Conservation (phyloP, 805 yeast genomes). For the Lipomyces chichibuensis region DNA sequence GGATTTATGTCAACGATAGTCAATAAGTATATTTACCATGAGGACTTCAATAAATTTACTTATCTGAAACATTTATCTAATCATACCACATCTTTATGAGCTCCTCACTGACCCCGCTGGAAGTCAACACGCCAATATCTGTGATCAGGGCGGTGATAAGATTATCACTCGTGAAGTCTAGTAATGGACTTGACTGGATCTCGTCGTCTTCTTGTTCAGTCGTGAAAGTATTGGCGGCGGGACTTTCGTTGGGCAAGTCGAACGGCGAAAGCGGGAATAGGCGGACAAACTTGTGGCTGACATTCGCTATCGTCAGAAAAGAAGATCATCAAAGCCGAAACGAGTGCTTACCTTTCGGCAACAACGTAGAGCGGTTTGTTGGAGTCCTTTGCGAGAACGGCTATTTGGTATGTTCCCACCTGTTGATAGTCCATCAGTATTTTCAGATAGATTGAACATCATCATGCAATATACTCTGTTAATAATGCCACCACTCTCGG, state of each 20-base stretch:
- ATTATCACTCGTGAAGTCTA: slow-evolving; percentile 96
- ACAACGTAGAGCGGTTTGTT: slow-evolving; percentile 93
- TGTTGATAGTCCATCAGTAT: slow-evolving; percentile 19
- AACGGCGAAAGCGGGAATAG: slow-evolving; percentile 92
- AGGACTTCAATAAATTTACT: too few species aligned
- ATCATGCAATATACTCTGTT: slow-evolving; percentile 56
- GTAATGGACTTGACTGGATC: slow-evolving; percentile 54
- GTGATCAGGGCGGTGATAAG: slow-evolving; percentile 94
- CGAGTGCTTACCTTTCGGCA: slow-evolving; percentile 58
- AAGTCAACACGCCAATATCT: slow-evolving; percentile 94
- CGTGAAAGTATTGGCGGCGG: slow-evolving; percentile 20
- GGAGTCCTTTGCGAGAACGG: slow-evolving; percentile 85
- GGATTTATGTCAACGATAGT: not conserved
- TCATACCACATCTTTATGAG: slow-evolving; percentile 77
- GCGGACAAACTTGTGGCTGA: slow-evolving; percentile 88
- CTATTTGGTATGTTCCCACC: slow-evolving; percentile 91
- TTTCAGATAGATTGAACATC: not conserved
- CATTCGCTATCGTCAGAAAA: not conserved
- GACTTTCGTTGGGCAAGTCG: slow-evolving; percentile 68
- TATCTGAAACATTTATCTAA: not conserved
- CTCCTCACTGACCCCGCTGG: slow-evolving; percentile 98
- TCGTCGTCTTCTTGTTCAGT: slow-evolving; percentile 38
- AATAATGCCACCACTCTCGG: slow-evolving; percentile 97
- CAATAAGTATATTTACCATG: not conserved
- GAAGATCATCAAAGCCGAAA: not conserved